These are phyloP conservation scores for Cryphonectria nitschkei DNA, from an alignment of 2,329 filamentous ascomycete species.

Conservation along the genomic window DNA sequence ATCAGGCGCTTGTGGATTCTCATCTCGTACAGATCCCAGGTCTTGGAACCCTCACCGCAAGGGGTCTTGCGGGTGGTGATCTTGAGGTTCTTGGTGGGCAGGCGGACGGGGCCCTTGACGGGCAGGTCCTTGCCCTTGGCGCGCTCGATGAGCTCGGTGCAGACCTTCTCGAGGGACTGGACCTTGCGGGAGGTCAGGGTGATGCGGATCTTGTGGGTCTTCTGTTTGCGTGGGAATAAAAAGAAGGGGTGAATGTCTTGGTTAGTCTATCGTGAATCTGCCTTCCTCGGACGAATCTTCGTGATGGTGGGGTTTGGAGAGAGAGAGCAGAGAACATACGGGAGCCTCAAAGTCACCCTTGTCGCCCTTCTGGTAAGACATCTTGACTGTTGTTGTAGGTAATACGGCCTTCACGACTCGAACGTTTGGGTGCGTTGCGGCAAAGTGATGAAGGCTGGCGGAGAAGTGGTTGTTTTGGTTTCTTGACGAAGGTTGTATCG, in stretches of 20 bases:
- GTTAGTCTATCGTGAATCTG: neutral
- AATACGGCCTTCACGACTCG: conserved; percentile 74
- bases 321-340: conserved; percentile 52
- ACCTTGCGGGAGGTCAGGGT: conserved; percentile 96
- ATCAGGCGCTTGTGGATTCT: conserved; percentile 99
- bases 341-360: conserved; percentile 92
- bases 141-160: conserved; percentile 96
- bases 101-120: conserved; percentile 97
- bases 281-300: neutral
- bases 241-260: neutral
- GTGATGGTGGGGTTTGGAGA: neutral
- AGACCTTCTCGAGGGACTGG: conserved; percentile 95
- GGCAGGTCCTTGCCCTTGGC: conserved; percentile 98
- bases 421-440: conserved; percentile 67
- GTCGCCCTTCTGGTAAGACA: conserved; percentile 95
- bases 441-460: conserved; percentile 74
- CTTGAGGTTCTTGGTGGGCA: conserved; percentile 96
- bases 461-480: conserved; percentile 31
- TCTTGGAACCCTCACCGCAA: conserved; percentile 99
- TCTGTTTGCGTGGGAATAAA: conserved; percentile 50
- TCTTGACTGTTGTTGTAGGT: conserved; percentile 53
- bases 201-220: conserved; percentile 98
- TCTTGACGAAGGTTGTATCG: conserved; percentile 16
- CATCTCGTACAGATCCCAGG: conserved; percentile 99
- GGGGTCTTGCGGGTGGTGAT: conserved; percentile 98